Evolutionary conservation across 164 flowering plant genomes (phyloP).

Genomic region (Tinospora cordifolia): DNA sequence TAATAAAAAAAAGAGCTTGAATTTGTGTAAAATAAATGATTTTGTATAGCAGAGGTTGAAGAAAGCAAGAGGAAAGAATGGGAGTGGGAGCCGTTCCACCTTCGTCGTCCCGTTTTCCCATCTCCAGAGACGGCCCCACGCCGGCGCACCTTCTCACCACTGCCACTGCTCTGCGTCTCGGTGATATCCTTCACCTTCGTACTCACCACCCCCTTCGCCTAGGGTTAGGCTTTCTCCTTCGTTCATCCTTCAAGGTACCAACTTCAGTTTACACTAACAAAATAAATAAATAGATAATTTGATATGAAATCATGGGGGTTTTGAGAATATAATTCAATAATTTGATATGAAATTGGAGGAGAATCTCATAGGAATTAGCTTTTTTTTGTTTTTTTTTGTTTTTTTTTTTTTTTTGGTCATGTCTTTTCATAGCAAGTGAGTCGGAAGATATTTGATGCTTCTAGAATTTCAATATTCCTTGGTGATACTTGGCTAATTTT

Average conservation of each 20-base stretch:
- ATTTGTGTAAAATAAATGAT: too few species aligned
- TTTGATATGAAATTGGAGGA: too few species aligned
- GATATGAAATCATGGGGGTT: too few species aligned
- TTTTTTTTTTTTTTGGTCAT: too few species aligned
- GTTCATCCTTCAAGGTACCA: constrained; percentile 38
- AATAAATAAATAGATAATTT: too few species aligned
- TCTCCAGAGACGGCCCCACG: constrained; percentile 18
- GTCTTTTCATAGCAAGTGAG: background rate
- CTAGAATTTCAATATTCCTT: background rate
- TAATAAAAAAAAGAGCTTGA: too few species aligned
- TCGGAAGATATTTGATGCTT: background rate
- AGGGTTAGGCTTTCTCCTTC: constrained; percentile 21
- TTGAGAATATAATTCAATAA: too few species aligned
- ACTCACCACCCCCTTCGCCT: constrained; percentile 16
- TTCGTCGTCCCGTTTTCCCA: constrained; percentile 11
- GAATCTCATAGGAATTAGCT: too few species aligned
- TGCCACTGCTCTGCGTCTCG: constrained; percentile 35
- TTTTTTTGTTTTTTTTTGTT: too few species aligned
- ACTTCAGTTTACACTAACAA: background rate
- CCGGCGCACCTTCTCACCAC: constrained; percentile 27
- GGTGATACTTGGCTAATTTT: too few species aligned
- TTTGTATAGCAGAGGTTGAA: too few species aligned
- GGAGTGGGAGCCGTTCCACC: constrained; percentile 11
- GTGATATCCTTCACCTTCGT: constrained; percentile 26
- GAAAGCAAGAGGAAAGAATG: constrained; percentile 1